Percentiles rank a stretch among this genome's conserved stretches.
These are phyloP conservation scores for Streptanthus diversifolius DNA, from an alignment of 345 rosid species.

Conservation along the genomic window DNA sequence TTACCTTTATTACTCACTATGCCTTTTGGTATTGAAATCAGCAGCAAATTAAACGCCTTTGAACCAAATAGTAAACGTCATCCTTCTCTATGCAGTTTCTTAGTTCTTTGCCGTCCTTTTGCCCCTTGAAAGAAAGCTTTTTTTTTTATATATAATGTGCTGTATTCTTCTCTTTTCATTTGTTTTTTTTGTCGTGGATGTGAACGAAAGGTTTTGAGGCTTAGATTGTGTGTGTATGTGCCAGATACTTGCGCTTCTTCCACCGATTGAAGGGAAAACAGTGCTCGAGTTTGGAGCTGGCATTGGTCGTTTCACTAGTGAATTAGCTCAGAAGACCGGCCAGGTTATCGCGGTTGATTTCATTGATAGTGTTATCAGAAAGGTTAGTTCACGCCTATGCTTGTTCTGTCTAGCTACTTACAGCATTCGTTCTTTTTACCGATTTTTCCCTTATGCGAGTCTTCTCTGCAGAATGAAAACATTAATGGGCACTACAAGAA, in stretches of 20 bases:
- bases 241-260: conserved; percentile 84
- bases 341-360: conserved; percentile 76
- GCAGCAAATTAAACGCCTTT: not conserved
- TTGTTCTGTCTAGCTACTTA: conserved; percentile 11
- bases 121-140: not conserved
- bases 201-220: not conserved
- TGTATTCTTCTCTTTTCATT: too few relatives aligned
- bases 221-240: conserved; percentile 2
- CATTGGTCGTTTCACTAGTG: conserved; percentile 89
- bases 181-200: not conserved
- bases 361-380: conserved; percentile 77
- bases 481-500: conserved; percentile 77
- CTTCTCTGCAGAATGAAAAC: conserved; percentile 57
- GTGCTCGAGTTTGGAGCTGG: conserved; percentile 96
- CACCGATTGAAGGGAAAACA: conserved; percentile 63
- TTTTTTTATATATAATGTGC: not conserved
- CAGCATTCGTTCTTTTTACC: not conserved
- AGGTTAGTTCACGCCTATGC: conserved; percentile 43
- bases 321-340: conserved; percentile 77
- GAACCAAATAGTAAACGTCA: not conserved
- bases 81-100: not conserved
- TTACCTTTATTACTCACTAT: not conserved
- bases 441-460: conserved; percentile 13
- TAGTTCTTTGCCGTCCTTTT: not conserved
- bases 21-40: not conserved